phyloP scores from a whole-genome alignment of 73 alveolate genomes.

The Loxodes magnus region DNA sequence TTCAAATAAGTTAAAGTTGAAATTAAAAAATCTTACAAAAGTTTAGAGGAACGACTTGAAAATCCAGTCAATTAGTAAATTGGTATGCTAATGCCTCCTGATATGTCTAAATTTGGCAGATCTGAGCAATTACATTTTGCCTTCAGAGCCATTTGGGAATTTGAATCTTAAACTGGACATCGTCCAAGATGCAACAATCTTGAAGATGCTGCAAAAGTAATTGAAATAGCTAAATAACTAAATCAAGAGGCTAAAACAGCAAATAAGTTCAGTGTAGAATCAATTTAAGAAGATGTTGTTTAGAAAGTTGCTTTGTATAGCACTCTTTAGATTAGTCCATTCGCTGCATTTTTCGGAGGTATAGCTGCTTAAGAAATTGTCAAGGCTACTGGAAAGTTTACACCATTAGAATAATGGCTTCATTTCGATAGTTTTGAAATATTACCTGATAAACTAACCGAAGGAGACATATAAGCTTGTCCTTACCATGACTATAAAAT shows the following conservation, averaged over 20 bases:
- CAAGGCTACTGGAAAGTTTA: slow-evolving; percentile 95
- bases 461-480: not conserved
- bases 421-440: slow-evolving; percentile 75
- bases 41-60: too few species aligned
- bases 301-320: slow-evolving; percentile 71
- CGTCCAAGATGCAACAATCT: slow-evolving; percentile 44
- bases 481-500: slow-evolving; percentile 66
- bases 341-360: slow-evolving; percentile 98
- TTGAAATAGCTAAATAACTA: slow-evolving; percentile 31
- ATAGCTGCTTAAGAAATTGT: slow-evolving; percentile 95
- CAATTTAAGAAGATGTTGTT: slow-evolving; percentile 65
- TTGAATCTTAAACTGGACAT: slow-evolving; percentile 26
- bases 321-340: slow-evolving; percentile 78
- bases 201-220: slow-evolving; percentile 31
- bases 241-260: slow-evolving; percentile 30
- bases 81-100: slow-evolving; percentile 4
- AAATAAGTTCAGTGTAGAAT: slow-evolving; percentile 29
- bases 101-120: slow-evolving; percentile 31
- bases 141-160: slow-evolving; percentile 33
- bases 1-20: slow-evolving; percentile 55
- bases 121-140: slow-evolving; percentile 46
- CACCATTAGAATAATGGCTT: slow-evolving; percentile 94
- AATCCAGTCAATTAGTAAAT: too few species aligned
- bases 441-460: not conserved
- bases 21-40: too few species aligned